Percentiles rank a stretch among this genome's conserved stretches.
Evolutionary conservation across 1,284 basidiomycete genomes (phyloP).

Genomic region (Tylopilus sp.): DNA sequence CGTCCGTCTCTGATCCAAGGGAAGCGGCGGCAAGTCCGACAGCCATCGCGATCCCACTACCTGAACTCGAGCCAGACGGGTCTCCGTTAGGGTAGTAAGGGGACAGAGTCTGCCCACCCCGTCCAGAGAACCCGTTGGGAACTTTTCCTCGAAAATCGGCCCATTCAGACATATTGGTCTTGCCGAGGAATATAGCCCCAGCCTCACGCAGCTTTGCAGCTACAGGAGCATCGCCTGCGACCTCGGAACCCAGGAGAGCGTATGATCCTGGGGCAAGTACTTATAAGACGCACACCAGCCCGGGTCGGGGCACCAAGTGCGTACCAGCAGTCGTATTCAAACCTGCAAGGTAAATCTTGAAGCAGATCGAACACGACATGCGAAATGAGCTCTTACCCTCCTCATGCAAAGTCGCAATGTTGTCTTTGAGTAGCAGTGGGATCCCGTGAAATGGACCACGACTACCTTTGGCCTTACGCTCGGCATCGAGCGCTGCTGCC

Average conservation of each 20-base stretch:
- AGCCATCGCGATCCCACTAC: slow-evolving; percentile 46
- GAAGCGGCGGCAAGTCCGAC: slow-evolving; percentile 48
- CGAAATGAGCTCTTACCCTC: slow-evolving; percentile 41
- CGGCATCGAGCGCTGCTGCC: slow-evolving; percentile 51
- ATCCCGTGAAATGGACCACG: slow-evolving; percentile 63
- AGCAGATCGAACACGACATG: slow-evolving; percentile 27
- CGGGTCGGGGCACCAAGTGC: background rate
- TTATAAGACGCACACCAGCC: background rate
- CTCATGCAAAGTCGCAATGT: slow-evolving; percentile 30
- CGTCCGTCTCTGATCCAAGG: slow-evolving; percentile 50
- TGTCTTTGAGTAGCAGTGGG: slow-evolving; percentile 50
- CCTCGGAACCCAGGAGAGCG: slow-evolving; percentile 52
- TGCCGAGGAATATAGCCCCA: slow-evolving; percentile 53
- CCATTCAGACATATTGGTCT: slow-evolving; percentile 49
- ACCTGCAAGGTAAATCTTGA: slow-evolving; percentile 35
- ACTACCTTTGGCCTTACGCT: slow-evolving; percentile 44
- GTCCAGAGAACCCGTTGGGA: slow-evolving; percentile 43
- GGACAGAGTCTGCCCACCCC: slow-evolving; percentile 40
- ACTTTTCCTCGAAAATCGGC: slow-evolving; percentile 44
- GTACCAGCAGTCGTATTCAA: slow-evolving; percentile 57
- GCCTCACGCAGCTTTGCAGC: slow-evolving; percentile 53
- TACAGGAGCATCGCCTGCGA: slow-evolving; percentile 58
- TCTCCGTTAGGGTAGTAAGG: slow-evolving; percentile 48
- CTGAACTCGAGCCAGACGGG: slow-evolving; percentile 50
- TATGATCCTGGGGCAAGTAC: slow-evolving; percentile 43